Percentiles rank a stretch among this genome's conserved stretches.
Evolutionary conservation across 1,284 basidiomycete genomes (phyloP).

Genomic region (Microbotryum scabiosae): DNA sequence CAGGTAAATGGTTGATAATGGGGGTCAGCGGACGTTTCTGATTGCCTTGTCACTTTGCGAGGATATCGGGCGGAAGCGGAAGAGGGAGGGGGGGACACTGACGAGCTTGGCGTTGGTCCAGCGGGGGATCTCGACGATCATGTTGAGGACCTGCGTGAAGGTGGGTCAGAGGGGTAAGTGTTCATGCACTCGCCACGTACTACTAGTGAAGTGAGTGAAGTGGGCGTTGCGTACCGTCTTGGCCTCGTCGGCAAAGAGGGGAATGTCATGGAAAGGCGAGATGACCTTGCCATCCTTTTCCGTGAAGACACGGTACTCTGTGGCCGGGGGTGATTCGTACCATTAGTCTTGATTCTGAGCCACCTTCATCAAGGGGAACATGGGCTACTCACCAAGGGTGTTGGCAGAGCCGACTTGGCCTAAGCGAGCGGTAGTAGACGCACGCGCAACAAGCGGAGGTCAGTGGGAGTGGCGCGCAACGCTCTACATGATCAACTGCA

Average conservation of each 20-base stretch:
- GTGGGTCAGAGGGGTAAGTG: slow-evolving; percentile 2
- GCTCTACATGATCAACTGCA: too few relatives aligned
- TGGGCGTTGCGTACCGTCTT: slow-evolving; percentile 40
- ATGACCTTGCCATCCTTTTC: slow-evolving; percentile 79
- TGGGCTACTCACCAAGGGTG: slow-evolving; percentile 66
- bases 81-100: neutral
- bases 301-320: slow-evolving; percentile 89
- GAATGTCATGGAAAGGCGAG: slow-evolving; percentile 92
- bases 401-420: slow-evolving; percentile 66
- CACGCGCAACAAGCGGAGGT: neutral
- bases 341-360: slow-evolving; percentile 13
- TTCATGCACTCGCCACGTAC: too few relatives aligned
- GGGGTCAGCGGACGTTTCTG: neutral
- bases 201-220: too few relatives aligned
- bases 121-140: slow-evolving; percentile 96
- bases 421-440: neutral
- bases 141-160: slow-evolving; percentile 68
- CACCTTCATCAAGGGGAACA: neutral
- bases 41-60: neutral
- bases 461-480: neutral
- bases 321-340: neutral
- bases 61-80: too few relatives aligned
- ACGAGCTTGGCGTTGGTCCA: slow-evolving; percentile 72
- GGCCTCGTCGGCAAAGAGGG: slow-evolving; percentile 87
- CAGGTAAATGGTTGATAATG: neutral